Percentiles rank a stretch among this genome's conserved stretches.
Evolutionary conservation across 73 alveolate genomes (phyloP).

Genomic region (Stentor roeselii): DNA sequence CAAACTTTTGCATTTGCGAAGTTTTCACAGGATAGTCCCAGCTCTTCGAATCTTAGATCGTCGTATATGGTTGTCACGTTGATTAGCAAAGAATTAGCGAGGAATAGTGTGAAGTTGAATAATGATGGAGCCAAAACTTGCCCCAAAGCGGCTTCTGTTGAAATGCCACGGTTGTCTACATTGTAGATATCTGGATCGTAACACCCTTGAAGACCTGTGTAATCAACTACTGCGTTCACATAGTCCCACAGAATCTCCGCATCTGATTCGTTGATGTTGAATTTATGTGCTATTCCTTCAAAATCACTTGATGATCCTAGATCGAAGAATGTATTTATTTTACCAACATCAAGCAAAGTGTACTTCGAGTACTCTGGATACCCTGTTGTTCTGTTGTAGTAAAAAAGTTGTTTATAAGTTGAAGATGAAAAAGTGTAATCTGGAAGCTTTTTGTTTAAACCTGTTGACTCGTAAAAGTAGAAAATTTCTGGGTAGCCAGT

Average conservation of each 20-base stretch:
- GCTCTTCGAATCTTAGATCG: neutral
- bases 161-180: constrained; percentile 9
- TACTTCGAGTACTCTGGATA: neutral
- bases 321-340: neutral
- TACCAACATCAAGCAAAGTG: constrained; percentile 26
- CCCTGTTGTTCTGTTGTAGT: constrained; percentile 13
- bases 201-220: constrained; percentile 27
- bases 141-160: constrained; percentile 23
- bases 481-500: constrained; percentile 20
- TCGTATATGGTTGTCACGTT: constrained; percentile 7
- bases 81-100: neutral
- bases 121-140: neutral
- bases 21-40: neutral
- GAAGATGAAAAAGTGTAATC: constrained; percentile 9
- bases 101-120: neutral
- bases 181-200: neutral
- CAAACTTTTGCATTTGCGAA: neutral
- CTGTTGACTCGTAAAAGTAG: neutral
- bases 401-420: neutral
- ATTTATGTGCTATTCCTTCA: neutral
- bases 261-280: neutral
- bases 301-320: neutral
- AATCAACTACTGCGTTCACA: constrained; percentile 14
- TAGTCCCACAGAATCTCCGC: constrained; percentile 26
- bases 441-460: neutral